Base-by-base conservation (phyloP, 495 filamentous ascomycete species). In the Acidiella bohemica region DNA sequence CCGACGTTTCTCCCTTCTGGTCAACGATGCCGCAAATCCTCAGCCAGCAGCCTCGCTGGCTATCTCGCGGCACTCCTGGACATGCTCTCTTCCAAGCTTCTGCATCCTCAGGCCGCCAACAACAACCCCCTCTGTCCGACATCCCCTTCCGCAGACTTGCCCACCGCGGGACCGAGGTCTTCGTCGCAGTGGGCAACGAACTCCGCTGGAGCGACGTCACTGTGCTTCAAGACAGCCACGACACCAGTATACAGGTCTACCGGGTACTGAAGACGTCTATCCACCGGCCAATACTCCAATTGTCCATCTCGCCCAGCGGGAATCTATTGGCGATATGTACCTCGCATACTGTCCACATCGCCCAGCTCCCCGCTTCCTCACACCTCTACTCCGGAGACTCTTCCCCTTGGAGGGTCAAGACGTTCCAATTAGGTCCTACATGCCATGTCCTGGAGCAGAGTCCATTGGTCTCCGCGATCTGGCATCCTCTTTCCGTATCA, bases 141-240 rank as follows among this genome's bases (percentile, higher is more conserved):
- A 76, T 80, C 9, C 71, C 83, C 2, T 66, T 27, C 5, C 70
- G 75, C 35, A 86, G 72, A 7, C 73, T 90, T 27, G 85, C 82
- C 5, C 72, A 67, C 27, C 65, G 84, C 32, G 82, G 76, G 30
- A 81, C 78, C 22, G 81, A 94, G 49, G 64, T 92, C 1, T 93
- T 93, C 56, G 75, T 80, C 1, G 84, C 83, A 11, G 76, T 80
- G 10, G 84, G 83, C 21, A 88, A 79, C 48, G 75, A 92, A 57
- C 81, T 94, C 26, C 68, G 84, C 53, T 94, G 86, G 86, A 75
- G 78, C 5, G 78, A 87, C 59, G 64, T 93, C 7, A 69, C 69
- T 27, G 66, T 70, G 42, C 59, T 93, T 39, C 36, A 22, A 23
- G 25, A 30, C 27, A 33, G 13, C 24, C 29, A 42, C 20, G 33